A percentile compares a stretch with the other conserved stretches of the same genome.
Evolutionary conservation across 345 rosid genomes (phyloP).

Genomic region (Lagerstroemia speciosa): DNA sequence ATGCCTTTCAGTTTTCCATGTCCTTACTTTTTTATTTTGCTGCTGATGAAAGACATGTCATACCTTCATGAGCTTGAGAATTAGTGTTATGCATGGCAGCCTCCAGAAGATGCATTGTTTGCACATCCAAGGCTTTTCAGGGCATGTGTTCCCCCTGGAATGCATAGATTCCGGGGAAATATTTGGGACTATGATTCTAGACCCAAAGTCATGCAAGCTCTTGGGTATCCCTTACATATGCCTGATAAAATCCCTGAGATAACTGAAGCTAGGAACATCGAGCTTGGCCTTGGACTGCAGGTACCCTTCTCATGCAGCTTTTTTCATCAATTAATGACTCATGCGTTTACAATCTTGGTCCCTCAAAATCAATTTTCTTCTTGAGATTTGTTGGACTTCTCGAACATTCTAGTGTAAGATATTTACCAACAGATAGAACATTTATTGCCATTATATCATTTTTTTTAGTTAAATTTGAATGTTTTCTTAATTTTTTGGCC

Average conservation of each 20-base stretch:
- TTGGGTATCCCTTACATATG: conserved; percentile 67
- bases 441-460: background rate
- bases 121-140: conserved; percentile 93
- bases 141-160: conserved; percentile 95
- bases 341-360: background rate
- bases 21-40: background rate
- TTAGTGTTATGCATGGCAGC: conserved; percentile 26
- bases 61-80: background rate
- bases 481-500: background rate
- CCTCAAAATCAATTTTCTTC: background rate
- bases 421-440: background rate
- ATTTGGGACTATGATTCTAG: conserved; percentile 89
- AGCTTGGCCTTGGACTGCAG: conserved; percentile 94
- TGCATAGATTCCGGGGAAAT: conserved; percentile 96
- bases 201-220: conserved; percentile 61
- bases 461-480: background rate
- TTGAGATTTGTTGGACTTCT: background rate
- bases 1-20: background rate
- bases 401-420: background rate
- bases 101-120: conserved; percentile 89
- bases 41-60: background rate
- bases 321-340: background rate
- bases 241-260: conserved; percentile 74
- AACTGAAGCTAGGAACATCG: conserved; percentile 88
- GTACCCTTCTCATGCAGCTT: conserved; percentile 21